Evolutionary conservation across 2,329 filamentous ascomycete species (phyloP).

Genomic region (Colletotrichum karsti): DNA sequence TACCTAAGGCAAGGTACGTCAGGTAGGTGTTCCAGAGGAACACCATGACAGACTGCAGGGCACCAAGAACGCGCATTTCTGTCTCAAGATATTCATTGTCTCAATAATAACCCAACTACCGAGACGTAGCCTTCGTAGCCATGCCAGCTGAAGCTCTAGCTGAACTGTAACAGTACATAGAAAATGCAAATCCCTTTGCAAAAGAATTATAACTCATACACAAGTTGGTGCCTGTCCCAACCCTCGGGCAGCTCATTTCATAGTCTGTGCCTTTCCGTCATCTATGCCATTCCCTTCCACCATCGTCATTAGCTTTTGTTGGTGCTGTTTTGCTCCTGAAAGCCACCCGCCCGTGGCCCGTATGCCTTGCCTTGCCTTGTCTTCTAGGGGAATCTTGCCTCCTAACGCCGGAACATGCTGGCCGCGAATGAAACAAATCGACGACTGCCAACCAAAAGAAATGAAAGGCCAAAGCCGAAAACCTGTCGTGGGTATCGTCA

Average conservation of each 20-base stretch:
- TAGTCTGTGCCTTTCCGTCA: constrained; percentile 11
- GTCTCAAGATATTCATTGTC: constrained; percentile 21
- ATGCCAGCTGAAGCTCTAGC: constrained; percentile 20
- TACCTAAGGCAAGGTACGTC: too few species aligned
- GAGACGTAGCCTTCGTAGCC: constrained; percentile 11
- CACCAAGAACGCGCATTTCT: neutral
- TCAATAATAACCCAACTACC: constrained; percentile 21
- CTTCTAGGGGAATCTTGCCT: constrained; percentile 18
- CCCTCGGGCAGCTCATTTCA: constrained; percentile 5
- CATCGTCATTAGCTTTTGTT: constrained; percentile 15
- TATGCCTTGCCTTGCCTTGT: constrained; percentile 14
- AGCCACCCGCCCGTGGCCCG: constrained; percentile 1
- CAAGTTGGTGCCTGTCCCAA: constrained; percentile 23
- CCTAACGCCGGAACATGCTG: constrained; percentile 30
- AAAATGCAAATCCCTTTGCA: constrained; percentile 30
- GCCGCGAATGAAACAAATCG: constrained; percentile 14
- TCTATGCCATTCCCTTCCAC: constrained; percentile 16
- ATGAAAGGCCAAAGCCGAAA: constrained; percentile 18
- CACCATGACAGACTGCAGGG: too few species aligned
- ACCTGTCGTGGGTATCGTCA: constrained; percentile 30
- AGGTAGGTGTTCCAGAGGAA: neutral
- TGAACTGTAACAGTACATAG: constrained; percentile 29
- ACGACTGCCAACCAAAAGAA: constrained; percentile 18
- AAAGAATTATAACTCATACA: constrained; percentile 30
- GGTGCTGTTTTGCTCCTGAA: constrained; percentile 18